Evolutionary conservation across 495 filamentous ascomycete species (phyloP).

Genomic region (Amphirosellinia nigrospora): DNA sequence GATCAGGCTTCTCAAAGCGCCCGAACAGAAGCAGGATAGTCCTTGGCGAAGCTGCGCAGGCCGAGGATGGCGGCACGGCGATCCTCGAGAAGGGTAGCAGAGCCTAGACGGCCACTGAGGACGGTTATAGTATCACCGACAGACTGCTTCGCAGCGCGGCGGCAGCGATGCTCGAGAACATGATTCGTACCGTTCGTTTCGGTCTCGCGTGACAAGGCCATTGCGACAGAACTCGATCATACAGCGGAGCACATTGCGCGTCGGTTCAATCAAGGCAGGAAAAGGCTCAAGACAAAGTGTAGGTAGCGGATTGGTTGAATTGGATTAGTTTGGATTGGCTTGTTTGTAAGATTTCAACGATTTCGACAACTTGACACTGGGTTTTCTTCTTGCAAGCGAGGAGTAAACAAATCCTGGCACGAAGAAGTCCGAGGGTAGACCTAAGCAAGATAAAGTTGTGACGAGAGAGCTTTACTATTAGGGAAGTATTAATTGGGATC

Average conservation of each 20-base stretch:
- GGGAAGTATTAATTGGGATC: too few relatives aligned
- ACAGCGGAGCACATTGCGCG: constrained; percentile 35
- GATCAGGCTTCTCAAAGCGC: constrained; percentile 84
- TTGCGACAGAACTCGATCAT: constrained; percentile 36
- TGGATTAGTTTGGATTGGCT: not conserved
- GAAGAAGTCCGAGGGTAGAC: not conserved
- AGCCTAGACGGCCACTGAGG: constrained; percentile 82
- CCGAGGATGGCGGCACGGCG: constrained; percentile 91
- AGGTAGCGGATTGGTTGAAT: not conserved
- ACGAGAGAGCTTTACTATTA: constrained; percentile 1
- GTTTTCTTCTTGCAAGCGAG: not conserved
- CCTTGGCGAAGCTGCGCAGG: constrained; percentile 91
- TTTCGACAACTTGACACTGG: not conserved
- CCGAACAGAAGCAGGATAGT: constrained; percentile 95
- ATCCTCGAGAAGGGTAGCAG: constrained; percentile 90
- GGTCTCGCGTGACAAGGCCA: constrained; percentile 40
- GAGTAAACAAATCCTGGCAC: not conserved
- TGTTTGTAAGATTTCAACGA: not conserved
- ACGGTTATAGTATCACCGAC: constrained; percentile 91
- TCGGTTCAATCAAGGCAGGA: constrained; percentile 15
- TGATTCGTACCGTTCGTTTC: constrained; percentile 48
- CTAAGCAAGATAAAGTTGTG: not conserved
- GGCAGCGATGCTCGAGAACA: constrained; percentile 85
- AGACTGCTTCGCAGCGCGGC: constrained; percentile 92
- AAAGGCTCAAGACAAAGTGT: not conserved